phyloP scores from a whole-genome alignment of 192 early-diverging fungal genomes.

The Irineochytrium annulatum region DNA sequence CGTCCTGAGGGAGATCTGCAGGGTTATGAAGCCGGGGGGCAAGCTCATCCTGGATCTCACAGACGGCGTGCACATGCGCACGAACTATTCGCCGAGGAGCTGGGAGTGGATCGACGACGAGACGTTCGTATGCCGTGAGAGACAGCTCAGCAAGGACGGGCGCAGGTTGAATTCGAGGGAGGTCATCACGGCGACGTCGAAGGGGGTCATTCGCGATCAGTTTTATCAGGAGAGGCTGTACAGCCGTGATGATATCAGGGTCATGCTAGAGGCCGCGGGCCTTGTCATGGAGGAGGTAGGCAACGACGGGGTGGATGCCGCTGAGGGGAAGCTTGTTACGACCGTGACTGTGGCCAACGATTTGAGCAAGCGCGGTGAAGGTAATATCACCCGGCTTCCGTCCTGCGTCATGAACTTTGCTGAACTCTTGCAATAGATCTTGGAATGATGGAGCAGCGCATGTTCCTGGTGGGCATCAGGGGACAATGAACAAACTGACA shows the following conservation, averaged over 20 bases:
- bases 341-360: conserved; percentile 45
- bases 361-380: conserved; percentile 55
- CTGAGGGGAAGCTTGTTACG: no score
- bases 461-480: conserved; percentile 39
- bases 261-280: conserved; percentile 29
- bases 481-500: no score
- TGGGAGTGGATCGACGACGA: conserved; percentile 68
- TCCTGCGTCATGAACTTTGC: no score
- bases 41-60: conserved; percentile 54
- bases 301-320: neutral
- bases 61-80: conserved; percentile 55
- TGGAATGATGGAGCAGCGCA: conserved; percentile 64
- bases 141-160: conserved; percentile 50
- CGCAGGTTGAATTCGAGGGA: conserved; percentile 52
- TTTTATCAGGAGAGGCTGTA: conserved; percentile 65
- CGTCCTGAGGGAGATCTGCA: conserved; percentile 45
- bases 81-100: conserved; percentile 47
- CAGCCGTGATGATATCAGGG: conserved; percentile 36
- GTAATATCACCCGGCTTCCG: no score
- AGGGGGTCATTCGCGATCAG: conserved; percentile 61
- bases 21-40: conserved; percentile 52
- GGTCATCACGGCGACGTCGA: conserved; percentile 44
- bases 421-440: no score
- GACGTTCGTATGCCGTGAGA: conserved; percentile 62
- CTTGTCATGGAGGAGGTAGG: conserved; percentile 16